Evolutionary conservation across 2,329 filamentous ascomycete genomes (phyloP), one percentile per base, ranked within the genome.

Genomic region (Curvularia spicifera): DNA sequence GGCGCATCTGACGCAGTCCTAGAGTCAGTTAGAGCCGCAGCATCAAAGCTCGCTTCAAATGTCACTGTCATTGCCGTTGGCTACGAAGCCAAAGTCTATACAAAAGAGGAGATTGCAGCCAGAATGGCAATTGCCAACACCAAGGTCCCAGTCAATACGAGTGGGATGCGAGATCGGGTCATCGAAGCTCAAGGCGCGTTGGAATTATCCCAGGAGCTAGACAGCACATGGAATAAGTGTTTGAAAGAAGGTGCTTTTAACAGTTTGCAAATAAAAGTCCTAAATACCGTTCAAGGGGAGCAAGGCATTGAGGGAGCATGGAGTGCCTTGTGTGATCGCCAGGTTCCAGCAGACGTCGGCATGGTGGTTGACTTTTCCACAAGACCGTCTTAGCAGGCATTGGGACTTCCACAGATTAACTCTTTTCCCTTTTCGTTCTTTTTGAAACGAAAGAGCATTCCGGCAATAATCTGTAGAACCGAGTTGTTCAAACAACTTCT

Each of bases 31-130:
- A 44, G 42, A 20, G 42, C 42, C 7, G 20, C 15, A 18, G 31
- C 35, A 39, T 39, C 47, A 39, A 35, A 39, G 15, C 31, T 35
- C 22, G 28, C 28, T 44, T n/a, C 28, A 35, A 35, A 35, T 5
- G 10, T 37, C 4, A 28, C 47, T n/a, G n/a, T 50, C 18, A 22
- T 50, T n/a, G 47, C 47, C n/a, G 31, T 50, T 26, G 47, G 33
- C 28, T 50, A 50, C 31, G 47, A 50, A 37, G 47, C 47, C 20
- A 50, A 50, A 50, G 22, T 37, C 13, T 35, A 50, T 10, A 50
- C 47, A 5, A 1, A 35, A 29, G 33, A 40, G n/a, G 35, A 40
- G 13, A 39, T 31, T 15, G 8, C 28, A 40, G 33, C 33, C 47
- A 51, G 35, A 7, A 26, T 51, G 35, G 33, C 48, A 4, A 39